Base-by-base conservation (phyloP, 2,329 filamentous ascomycete species). In the Dactylellina parvicollis region DNA sequence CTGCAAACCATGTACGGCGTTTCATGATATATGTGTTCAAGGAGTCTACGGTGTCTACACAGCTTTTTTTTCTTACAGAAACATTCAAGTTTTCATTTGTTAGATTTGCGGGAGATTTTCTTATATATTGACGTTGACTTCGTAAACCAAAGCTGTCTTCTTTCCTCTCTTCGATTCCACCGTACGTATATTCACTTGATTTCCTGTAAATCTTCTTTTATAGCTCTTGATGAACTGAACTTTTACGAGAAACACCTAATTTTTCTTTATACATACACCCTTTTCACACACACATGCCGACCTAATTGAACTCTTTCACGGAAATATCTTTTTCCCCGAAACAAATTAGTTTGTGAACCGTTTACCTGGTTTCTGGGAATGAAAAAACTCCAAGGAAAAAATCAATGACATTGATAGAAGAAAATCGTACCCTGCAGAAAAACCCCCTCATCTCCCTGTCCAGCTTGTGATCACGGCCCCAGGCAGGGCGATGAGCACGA, bases 401-500 rank as follows among this genome's bases (percentile, higher is more conserved):
- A n/a, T 28, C 28, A 22, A 52, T 34, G 18, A 36, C 10, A 61
- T 38, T 34, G 3, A 30, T 32, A 32, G 4, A n/a, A n/a, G n/a
- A 24, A 38, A 44, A 28, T 47, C 14, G 24, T 9, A 4, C 30
- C 50, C 34, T 65, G 57, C 22, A 12, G 16, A 16, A 40, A 28
- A 44, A 16, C 36, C 7, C 30, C 30, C 36, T 38, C 32, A n/a
- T 30, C 44, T 50, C 14, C n/a, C 40, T 59, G 32, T 52, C 24
- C 59, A 28, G 69, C 69, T 73, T 73, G 69, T 73, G 69, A 73
- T 65, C 54, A 65, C 22, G 24, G 14, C 69, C 30, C 54, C 4
- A 14, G 34, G 34, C 16, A 55, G 62, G 64, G 36, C 20, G 28
- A 14, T 34, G 62, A 67, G 52, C 62, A 67, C 55, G 62, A 56